Percentiles rank a stretch among this genome's conserved stretches.
Conservation (phyloP, 148 eudicot genomes). For the Rhododendron simsii region DNA sequence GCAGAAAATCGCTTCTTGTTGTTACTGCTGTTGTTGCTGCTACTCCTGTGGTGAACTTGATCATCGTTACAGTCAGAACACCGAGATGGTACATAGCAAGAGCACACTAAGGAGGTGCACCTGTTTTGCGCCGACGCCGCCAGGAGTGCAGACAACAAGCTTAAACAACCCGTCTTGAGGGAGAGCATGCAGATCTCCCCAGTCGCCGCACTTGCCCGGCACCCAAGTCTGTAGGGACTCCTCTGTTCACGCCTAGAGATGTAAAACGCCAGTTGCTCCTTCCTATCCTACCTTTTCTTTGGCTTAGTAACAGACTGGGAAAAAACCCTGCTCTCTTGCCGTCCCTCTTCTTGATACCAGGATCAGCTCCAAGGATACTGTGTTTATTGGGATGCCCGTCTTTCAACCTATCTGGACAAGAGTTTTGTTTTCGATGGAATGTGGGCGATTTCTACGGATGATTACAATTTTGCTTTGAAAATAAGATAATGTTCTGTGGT, state of each 20-base stretch:
- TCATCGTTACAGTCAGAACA: slow-evolving; percentile 5
- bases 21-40: not conserved
- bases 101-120: slow-evolving; percentile 28
- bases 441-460: not conserved
- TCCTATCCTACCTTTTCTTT: not conserved
- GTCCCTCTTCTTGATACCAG: not conserved
- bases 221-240: not conserved
- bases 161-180: not conserved
- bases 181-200: not conserved
- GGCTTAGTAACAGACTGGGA: not conserved
- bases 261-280: not conserved
- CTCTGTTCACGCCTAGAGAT: not conserved
- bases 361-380: not conserved
- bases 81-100: slow-evolving; percentile 25
- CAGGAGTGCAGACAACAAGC: slow-evolving; percentile 17
- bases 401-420: not conserved
- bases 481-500: not conserved
- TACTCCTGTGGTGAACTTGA: slow-evolving; percentile 1
- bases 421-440: not conserved
- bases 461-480: not conserved
- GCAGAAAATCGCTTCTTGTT: not conserved
- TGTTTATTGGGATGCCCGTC: not conserved
- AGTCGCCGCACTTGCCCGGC: not conserved
- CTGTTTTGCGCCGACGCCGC: slow-evolving; percentile 20
- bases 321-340: not conserved